Evolutionary conservation across 495 filamentous ascomycete species (phyloP).

Genomic region (Monascus purpureus): DNA sequence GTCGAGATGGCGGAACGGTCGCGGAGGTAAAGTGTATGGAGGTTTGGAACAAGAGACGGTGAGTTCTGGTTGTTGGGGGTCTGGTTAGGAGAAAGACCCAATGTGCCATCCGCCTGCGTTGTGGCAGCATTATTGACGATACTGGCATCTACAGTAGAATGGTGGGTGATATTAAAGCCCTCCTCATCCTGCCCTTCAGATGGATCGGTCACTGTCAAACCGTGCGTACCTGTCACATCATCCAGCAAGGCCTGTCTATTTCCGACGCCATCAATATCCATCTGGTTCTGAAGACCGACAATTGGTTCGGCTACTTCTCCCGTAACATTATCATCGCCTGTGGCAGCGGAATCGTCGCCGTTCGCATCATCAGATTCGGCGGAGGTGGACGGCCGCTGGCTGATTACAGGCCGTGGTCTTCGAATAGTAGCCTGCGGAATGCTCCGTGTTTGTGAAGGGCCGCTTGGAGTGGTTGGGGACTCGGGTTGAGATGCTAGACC

Average conservation of each 20-base stretch:
- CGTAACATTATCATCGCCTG: conserved; percentile 45
- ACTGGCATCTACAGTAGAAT: conserved; percentile 74
- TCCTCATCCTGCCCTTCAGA: conserved; percentile 74
- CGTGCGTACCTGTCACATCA: conserved; percentile 58
- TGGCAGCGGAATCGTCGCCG: conserved; percentile 50
- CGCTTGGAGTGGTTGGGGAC: conserved; percentile 82
- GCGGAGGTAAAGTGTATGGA: conserved; percentile 60
- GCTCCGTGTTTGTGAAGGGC: conserved; percentile 41
- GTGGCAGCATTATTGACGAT: conserved; percentile 55
- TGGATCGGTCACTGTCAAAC: conserved; percentile 59
- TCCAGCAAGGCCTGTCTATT: conserved; percentile 61
- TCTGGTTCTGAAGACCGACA: conserved; percentile 59
- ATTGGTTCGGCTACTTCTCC: conserved; percentile 60
- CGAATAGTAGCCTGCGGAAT: conserved; percentile 26
- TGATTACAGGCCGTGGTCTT: conserved; percentile 60
- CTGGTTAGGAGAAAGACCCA: conserved; percentile 66
- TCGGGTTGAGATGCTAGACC: conserved; percentile 76
- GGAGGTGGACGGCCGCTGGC: conserved; percentile 74
- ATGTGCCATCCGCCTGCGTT: conserved; percentile 42
- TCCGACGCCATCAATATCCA: conserved; percentile 71
- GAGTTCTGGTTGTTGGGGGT: conserved; percentile 56
- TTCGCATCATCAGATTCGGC: conserved; percentile 81
- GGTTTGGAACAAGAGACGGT: conserved; percentile 52
- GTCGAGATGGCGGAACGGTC: conserved; percentile 51
- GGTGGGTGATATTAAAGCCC: conserved; percentile 94